Evolutionary conservation across 768 basidiomycete genomes (phyloP).

Genomic region (Suillus plorans): DNA sequence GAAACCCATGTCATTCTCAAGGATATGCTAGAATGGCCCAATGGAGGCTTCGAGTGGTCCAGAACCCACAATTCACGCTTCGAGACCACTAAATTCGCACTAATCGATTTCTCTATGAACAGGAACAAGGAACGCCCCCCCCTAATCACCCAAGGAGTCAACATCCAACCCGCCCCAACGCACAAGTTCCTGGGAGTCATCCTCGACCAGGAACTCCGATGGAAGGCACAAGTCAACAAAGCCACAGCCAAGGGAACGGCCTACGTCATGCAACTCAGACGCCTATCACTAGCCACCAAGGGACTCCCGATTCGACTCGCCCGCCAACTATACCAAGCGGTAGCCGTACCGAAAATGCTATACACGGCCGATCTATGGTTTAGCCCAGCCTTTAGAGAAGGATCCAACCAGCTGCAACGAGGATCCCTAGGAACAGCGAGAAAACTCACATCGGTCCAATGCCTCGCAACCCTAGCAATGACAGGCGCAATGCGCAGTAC

Average conservation of each 20-base stretch:
- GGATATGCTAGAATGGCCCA: slow-evolving; percentile 13
- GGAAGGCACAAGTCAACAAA: background rate
- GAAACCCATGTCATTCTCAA: slow-evolving; percentile 12
- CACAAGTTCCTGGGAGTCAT: background rate
- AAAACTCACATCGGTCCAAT: no score
- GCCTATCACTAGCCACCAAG: background rate
- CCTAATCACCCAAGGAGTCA: background rate
- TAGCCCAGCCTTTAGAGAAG: no score
- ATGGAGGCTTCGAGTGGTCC: slow-evolving; percentile 16
- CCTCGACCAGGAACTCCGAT: background rate
- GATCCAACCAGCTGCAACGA: no score
- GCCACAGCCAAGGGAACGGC: background rate
- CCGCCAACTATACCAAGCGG: background rate
- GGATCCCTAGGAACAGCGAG: no score
- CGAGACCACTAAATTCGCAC: slow-evolving; percentile 15
- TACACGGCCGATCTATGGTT: background rate
- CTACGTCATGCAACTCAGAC: background rate
- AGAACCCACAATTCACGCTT: slow-evolving; percentile 18
- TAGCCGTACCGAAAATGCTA: background rate
- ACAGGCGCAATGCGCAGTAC: no score
- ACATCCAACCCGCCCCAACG: rapidly evolving
- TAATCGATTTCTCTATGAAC: slow-evolving; percentile 2
- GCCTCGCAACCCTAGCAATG: no score
- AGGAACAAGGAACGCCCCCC: background rate
- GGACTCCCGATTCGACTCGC: rapidly evolving